Conservation (phyloP, 192 early-diverging fungal genomes). For the Thamnidium elegans region DNA sequence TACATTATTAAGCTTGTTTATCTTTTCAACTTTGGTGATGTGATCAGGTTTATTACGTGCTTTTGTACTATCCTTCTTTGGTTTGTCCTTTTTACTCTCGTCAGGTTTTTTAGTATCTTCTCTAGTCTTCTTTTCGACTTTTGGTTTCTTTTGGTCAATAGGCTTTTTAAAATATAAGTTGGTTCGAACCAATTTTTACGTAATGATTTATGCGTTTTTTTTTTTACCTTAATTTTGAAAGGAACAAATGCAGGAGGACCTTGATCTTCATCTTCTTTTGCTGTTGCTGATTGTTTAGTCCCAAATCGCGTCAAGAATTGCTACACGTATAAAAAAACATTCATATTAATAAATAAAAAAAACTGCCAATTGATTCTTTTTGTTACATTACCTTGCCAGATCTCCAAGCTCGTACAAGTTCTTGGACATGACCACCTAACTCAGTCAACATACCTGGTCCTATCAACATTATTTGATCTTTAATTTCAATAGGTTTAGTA, state of each 20-base stretch:
- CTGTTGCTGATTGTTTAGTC: background rate
- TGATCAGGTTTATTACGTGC: background rate
- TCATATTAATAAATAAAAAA: background rate
- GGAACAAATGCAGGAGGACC: slow-evolving; percentile 35
- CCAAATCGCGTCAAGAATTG: slow-evolving; percentile 25
- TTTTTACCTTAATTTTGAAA: slow-evolving; percentile 25
- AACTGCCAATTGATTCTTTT: background rate
- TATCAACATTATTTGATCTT: slow-evolving; percentile 28
- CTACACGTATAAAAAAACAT: background rate
- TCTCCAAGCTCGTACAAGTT: slow-evolving; percentile 36
- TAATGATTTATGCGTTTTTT: background rate
- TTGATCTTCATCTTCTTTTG: slow-evolving; percentile 3
- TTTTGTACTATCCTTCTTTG: slow-evolving; percentile 3
- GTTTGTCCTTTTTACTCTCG: background rate
- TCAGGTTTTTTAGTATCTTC: background rate
- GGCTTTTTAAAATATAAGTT: background rate
- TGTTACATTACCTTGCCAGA: slow-evolving; percentile 21
- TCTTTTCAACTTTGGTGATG: background rate
- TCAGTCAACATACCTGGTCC: slow-evolving; percentile 25
- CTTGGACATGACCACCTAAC: slow-evolving; percentile 35
- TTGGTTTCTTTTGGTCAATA: background rate
- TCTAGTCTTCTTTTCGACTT: background rate
- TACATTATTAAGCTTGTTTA: background rate
- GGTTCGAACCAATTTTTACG: background rate
- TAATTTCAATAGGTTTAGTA: slow-evolving; percentile 23